Conservation (phyloP, 2,329 filamentous ascomycete species). For the Arthrobotrys entomopaga region DNA sequence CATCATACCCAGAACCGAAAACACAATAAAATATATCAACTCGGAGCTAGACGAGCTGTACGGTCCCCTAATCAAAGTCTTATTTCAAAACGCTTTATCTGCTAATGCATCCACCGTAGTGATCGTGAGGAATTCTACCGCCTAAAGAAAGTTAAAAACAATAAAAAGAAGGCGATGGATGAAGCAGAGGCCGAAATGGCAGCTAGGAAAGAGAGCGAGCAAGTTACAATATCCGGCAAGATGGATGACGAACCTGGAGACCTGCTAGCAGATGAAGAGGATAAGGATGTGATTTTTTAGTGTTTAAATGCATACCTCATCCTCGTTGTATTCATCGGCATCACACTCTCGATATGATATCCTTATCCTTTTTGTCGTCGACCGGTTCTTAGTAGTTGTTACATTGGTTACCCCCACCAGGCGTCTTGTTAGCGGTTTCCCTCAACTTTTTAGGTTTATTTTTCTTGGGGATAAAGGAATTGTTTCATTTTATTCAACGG, state of each 20-base stretch:
- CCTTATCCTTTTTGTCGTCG: neutral
- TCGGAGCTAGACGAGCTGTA: conserved; percentile 94
- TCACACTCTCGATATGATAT: conserved; percentile 19
- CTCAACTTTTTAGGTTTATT: conserved; percentile 7
- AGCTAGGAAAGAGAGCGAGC: conserved; percentile 63
- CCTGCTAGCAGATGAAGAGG: conserved; percentile 60
- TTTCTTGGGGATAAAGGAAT: conserved; percentile 10
- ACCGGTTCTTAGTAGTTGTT: conserved; percentile 7
- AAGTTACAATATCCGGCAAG: conserved; percentile 55
- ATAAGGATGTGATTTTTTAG: conserved; percentile 61
- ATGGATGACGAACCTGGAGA: conserved; percentile 33
- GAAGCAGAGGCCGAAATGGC: conserved; percentile 79
- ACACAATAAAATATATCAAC: conserved; percentile 97
- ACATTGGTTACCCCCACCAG: conserved; percentile 23
- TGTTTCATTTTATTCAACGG: conserved; percentile 27
- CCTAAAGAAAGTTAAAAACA: conserved; percentile 90
- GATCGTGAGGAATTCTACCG: conserved; percentile 97
- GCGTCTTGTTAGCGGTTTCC: conserved; percentile 51
- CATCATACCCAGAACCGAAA: conserved; percentile 97
- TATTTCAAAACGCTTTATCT: neutral
- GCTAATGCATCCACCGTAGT: conserved; percentile 13
- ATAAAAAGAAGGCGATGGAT: conserved; percentile 81
- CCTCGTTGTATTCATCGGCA: conserved; percentile 29
- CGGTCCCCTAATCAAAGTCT: neutral
- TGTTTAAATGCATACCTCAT: conserved; percentile 41